Evolutionary conservation across 2,329 filamentous ascomycete species (phyloP), one percentile per base, ranked within the genome.

Genomic region (Trichoderma harzianum): DNA sequence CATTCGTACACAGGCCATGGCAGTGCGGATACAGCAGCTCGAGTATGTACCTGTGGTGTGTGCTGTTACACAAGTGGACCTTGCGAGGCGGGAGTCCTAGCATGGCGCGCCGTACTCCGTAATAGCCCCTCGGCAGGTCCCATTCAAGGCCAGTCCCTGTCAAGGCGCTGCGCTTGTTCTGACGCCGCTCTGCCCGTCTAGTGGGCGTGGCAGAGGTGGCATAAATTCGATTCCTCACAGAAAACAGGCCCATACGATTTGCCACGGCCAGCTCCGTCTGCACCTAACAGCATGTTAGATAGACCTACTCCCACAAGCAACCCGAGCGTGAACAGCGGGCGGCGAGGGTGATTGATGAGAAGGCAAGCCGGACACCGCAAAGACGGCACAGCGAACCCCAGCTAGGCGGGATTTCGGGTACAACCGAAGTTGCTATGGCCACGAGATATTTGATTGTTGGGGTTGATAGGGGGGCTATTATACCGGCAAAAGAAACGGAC

Each of bases 61-160:
- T 64, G 61, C 47, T 64, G 32, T 43, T 51, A 60, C 72, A 58
- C 70, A 24, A 53, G 74, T 74, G 75, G 75, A 74, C 74, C 67
- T 34, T 34, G 67, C 60, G 14, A 64, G 43, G 71, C 75, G 75
- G 74, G 74, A 76, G 72, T 72, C 70, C 72, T 74, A 76, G 70
- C 73, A 75, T 67, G 74, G 73, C 36, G 61, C 57, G 62, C 67
- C 57, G 72, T 61, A 51, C 66, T 69, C 66, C 66, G 66, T 69
- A 43, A 43, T 43, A 68, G 55, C 60, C 72, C 73, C 69, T 76
- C 75, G 75, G 75, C 74, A 76, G 74, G 74, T 75, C 67, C 75
- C 64, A 47, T 34, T 34, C 63, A 63, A 60, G 47, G 66, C 58
- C 24, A 58, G 55, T 51, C 63, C 70, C 65, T 69, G 70, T 69